phyloP scores from a whole-genome alignment of 495 filamentous ascomycete species.

The Xylaria cubensis region DNA sequence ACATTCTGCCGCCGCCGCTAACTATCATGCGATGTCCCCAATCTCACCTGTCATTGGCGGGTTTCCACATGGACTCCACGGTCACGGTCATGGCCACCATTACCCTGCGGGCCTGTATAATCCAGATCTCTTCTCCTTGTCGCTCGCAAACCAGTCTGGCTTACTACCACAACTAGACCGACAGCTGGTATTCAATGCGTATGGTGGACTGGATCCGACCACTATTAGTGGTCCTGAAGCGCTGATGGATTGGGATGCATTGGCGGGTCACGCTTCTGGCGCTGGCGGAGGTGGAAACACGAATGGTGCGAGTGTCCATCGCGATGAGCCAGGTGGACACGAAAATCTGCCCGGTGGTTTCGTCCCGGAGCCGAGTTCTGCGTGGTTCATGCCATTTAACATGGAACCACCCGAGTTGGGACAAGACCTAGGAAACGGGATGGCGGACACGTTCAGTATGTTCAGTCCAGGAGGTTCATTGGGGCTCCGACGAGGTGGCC shows the following conservation, averaged over 20 bases:
- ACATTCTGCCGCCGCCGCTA: slow-evolving; percentile 42
- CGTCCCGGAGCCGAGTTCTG: slow-evolving; percentile 63
- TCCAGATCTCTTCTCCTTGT: slow-evolving; percentile 50
- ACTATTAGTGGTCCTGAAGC: slow-evolving; percentile 42
- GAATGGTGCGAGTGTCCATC: slow-evolving; percentile 61
- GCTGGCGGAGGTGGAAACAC: slow-evolving; percentile 69
- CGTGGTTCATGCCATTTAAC: slow-evolving; percentile 97
- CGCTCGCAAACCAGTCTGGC: slow-evolving; percentile 49
- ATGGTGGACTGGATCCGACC: slow-evolving; percentile 65
- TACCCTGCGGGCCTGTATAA: slow-evolving; percentile 53
- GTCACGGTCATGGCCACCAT: slow-evolving; percentile 45
- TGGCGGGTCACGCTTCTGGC: slow-evolving; percentile 34
- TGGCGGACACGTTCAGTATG: slow-evolving; percentile 50
- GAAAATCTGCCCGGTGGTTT: slow-evolving; percentile 39
- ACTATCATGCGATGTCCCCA: slow-evolving; percentile 54
- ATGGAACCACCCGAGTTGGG: slow-evolving; percentile 74
- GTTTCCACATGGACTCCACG: slow-evolving; percentile 36
- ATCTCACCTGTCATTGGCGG: slow-evolving; percentile 52
- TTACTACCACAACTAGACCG: slow-evolving; percentile 71
- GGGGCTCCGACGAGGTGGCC: slow-evolving; percentile 36
- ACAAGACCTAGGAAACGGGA: slow-evolving; percentile 52
- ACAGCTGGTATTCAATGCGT: slow-evolving; percentile 80
- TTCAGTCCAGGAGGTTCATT: slow-evolving; percentile 44
- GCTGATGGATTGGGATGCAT: slow-evolving; percentile 42
- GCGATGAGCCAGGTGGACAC: slow-evolving; percentile 30